Conservation (phyloP, 1,284 basidiomycete genomes). For the Melampsora americana region DNA sequence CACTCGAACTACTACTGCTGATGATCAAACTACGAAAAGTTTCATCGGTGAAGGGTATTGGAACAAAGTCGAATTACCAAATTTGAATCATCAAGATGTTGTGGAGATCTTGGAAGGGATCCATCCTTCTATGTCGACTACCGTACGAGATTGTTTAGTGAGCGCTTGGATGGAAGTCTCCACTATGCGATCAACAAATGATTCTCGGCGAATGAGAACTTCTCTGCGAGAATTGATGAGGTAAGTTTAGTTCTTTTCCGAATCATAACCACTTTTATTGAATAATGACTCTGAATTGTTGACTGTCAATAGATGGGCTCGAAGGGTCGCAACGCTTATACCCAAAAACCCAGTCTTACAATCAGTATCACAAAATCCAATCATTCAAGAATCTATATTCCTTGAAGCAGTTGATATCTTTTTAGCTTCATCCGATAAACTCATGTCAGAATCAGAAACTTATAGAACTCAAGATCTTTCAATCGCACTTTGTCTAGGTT, state of each 20-base stretch:
- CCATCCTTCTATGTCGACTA: constrained; percentile 9
- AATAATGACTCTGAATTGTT: constrained; percentile 74
- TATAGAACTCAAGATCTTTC: constrained; percentile 59
- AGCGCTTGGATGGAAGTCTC: constrained; percentile 29
- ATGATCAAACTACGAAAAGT: constrained; percentile 8
- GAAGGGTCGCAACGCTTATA: constrained; percentile 32
- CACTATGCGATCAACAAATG: not conserved
- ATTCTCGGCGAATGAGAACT: constrained; percentile 11
- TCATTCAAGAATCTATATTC: constrained; percentile 82
- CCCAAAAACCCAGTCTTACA: constrained; percentile 37
- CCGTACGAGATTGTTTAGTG: constrained; percentile 23
- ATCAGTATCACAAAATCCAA: constrained; percentile 62
- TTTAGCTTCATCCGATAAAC: constrained; percentile 64
- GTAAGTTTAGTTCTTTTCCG: constrained; percentile 53
- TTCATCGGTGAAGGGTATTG: constrained; percentile 61
- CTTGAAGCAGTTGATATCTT: constrained; percentile 89
- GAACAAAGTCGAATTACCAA: constrained; percentile 48
- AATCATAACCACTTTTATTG: constrained; percentile 66
- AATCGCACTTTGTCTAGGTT: constrained; percentile 59
- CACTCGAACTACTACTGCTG: constrained; percentile 50
- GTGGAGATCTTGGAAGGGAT: constrained; percentile 45
- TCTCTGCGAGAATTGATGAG: constrained; percentile 28
- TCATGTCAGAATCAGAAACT: constrained; percentile 61
- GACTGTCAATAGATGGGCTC: constrained; percentile 59
- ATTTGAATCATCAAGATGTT: constrained; percentile 49